Conservation (phyloP, 768 basidiomycete species). For the Coprinopsis strossmayeri region DNA sequence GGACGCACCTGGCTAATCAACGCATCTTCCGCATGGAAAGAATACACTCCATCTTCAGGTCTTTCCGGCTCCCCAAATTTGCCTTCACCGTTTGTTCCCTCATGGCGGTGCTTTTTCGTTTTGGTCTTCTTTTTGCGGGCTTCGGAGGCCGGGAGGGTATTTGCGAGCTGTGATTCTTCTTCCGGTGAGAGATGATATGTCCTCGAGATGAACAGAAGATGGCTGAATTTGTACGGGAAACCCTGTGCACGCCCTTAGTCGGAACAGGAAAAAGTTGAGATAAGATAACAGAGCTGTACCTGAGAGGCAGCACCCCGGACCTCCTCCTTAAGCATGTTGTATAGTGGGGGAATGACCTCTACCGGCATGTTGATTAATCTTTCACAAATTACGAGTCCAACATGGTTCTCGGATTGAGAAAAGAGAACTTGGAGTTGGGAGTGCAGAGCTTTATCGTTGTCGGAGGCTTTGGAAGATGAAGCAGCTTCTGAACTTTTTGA, state of each 20-base stretch:
- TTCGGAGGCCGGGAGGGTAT: conserved; percentile 26
- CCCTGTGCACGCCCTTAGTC: conserved; percentile 25
- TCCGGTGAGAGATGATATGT: conserved; percentile 68
- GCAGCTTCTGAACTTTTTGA: conserved; percentile 42
- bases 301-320: conserved; percentile 65
- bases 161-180: conserved; percentile 54
- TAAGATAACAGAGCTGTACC: conserved; percentile 32
- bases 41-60: conserved; percentile 48
- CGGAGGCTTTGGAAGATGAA: conserved; percentile 27
- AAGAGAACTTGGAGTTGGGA: conserved; percentile 48
- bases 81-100: conserved; percentile 14
- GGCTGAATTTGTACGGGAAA: conserved; percentile 64
- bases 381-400: conserved; percentile 84
- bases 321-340: conserved; percentile 81
- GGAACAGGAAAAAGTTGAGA: neutral
- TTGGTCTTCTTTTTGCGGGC: conserved; percentile 36
- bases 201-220: conserved; percentile 71
- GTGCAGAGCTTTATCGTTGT: conserved; percentile 45
- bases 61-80: conserved; percentile 14
- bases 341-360: conserved; percentile 89
- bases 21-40: conserved; percentile 87
- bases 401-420: conserved; percentile 42
- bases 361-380: conserved; percentile 94
- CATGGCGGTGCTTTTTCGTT: conserved; percentile 23
- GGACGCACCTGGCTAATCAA: conserved; percentile 53